Evolutionary conservation across 129 eudicot genomes (phyloP), one percentile per base, ranked within the genome.

Genomic region (Daucus carota): DNA sequence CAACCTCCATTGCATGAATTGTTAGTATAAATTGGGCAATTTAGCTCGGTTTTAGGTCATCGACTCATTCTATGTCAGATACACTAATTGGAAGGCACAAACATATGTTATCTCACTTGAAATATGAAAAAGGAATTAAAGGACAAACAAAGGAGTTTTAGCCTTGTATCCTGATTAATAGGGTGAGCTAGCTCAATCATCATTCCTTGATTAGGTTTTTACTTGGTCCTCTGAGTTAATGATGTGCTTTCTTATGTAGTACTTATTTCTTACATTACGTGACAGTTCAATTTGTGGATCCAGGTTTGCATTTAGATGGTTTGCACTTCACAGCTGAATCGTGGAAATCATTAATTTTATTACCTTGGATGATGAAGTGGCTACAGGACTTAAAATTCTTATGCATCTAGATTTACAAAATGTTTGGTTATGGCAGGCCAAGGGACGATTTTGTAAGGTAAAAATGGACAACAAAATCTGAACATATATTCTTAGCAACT

Each of bases 361-460:
- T 43, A 16, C 57, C 71, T 32, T 26, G 57, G 52, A 42, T 26
- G 57, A 31, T 71, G 75, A 26, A 28, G 36, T 71, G 14, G 16
- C 40, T 69, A 40, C 24, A 26, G 9, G 17, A 14, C 31, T 11
- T 42, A 24, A 24, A 24, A 42, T 47, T 26, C 24, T 70, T 79
- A 81, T 80, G 81, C 83, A 66, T 62, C 73, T 88, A 60, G 66
- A 41, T 14, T 34, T 71, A 72, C 76, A 83, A 81, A 72, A 88
- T 90, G 96, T 88, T 90, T 46, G 89, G 87, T 77, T 85, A 79
- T 77, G 81, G 88, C 77, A 88, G 92, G 62, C 92, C 86, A 78
- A 78, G 83, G 67, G 89, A 88, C 32, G 86, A 91, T 80, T 88
- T 91, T 73, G 82, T 83, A 72, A 86, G 90, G 96, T 85, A 85